Base-by-base conservation (phyloP, 2,329 filamentous ascomycete genomes). In the Plectosphaerella cucumerina region DNA sequence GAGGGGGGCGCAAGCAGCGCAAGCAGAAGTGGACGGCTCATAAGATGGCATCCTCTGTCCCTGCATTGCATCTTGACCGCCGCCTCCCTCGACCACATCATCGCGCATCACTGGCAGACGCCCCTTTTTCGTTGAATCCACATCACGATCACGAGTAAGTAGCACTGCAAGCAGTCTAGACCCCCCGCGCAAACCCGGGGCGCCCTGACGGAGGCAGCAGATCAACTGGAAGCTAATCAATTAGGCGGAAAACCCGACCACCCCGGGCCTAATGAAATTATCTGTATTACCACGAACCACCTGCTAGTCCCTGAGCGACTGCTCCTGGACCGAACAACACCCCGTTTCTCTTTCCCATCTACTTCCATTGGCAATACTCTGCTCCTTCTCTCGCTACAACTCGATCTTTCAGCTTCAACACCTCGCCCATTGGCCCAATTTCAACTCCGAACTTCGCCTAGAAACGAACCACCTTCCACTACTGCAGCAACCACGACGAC, bases 191-290 rank as follows among this genome's bases (percentile, higher is more conserved):
- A n/a, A 42, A 42, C 20, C 39, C 18, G 39, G 39, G 39, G 39
- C 10, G 35, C 14, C 17, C 35, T 39, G 14, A 39, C 35, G 15
- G 35, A n/a, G 26, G 12, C 26, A 31, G 26, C 9, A 20, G 39
- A 42, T 42, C 39, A n/a, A 17, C 39, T 42, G 39, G 26, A 42
- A 42, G 39, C 39, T 42, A 42, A 20, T 15, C 39, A 42, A 20
- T 20, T 42, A 42, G 39, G 39, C 39, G 39, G 39, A 20, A 42
- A 42, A 42, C 17, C n/a, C 18, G 39, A 17, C 21, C 42, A n/a
- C n/a, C 20, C 20, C 42, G 23, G 26, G 26, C 20, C 47, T 48
- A 48, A 48, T 48, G 47, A 48, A 48, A 48, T 48, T 48, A 31
- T 48, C 23, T 42, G 47, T 48, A 48, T 48, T 48, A 48, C 47